Evolutionary conservation across 805 yeast species (phyloP).

Genomic region (Yarrowia sp.): DNA sequence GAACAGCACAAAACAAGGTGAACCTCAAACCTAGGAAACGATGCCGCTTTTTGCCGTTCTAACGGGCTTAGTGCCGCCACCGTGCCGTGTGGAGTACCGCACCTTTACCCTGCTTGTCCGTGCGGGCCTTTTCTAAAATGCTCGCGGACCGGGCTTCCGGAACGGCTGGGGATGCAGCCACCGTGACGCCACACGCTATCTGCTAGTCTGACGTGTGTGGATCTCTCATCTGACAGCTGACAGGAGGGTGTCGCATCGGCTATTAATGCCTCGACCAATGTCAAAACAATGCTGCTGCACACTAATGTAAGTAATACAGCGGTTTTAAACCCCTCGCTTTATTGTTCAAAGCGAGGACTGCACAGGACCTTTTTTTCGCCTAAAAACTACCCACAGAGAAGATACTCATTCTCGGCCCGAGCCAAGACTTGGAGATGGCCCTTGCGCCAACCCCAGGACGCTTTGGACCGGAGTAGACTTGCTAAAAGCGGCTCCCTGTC

Average conservation of each 20-base stretch:
- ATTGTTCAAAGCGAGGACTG: background rate
- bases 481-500: background rate
- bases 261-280: background rate
- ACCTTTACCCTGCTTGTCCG: background rate
- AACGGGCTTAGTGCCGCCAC: background rate
- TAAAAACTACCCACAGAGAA: no score
- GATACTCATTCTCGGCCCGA: background rate
- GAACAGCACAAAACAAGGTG: background rate
- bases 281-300: background rate
- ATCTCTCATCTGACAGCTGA: background rate
- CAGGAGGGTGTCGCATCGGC: background rate
- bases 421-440: background rate
- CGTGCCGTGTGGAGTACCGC: background rate
- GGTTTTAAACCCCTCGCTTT: no score
- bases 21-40: background rate
- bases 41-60: background rate
- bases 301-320: background rate
- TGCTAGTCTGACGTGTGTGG: background rate
- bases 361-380: background rate
- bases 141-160: conserved; percentile 15
- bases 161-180: conserved; percentile 2
- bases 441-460: background rate
- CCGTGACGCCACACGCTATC: background rate
- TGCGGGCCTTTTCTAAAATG: background rate
- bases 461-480: background rate